Percentiles rank a stretch among this genome's conserved stretches.
These are phyloP conservation scores for Trichoderma atroviride DNA, from an alignment of 2,329 filamentous ascomycete genomes.

Conservation along the genomic window DNA sequence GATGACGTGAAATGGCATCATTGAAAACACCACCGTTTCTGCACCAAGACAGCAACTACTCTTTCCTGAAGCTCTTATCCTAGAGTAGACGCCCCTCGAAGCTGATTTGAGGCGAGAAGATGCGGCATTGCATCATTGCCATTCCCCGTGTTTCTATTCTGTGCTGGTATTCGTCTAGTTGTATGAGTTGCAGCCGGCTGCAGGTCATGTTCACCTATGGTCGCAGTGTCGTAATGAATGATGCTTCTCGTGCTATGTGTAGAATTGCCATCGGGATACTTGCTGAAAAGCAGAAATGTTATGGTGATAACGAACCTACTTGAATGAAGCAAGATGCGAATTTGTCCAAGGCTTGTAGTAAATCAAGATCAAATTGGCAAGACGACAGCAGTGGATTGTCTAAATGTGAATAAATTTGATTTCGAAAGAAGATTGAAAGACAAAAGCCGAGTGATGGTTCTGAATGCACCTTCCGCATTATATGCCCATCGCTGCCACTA, in stretches of 20 bases:
- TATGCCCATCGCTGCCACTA: background rate
- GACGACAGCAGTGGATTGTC: background rate
- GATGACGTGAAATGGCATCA: conserved; percentile 20
- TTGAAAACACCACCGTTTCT: background rate
- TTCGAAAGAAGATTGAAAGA: background rate
- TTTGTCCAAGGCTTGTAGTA: background rate
- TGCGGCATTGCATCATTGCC: conserved; percentile 7
- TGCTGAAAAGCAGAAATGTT: background rate
- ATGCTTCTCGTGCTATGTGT: background rate
- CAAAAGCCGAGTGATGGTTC: background rate
- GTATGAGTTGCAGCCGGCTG: background rate
- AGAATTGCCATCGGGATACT: background rate
- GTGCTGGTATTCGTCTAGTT: background rate
- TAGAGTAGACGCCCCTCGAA: background rate
- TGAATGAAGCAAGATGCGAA: background rate
- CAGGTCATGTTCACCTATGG: background rate
- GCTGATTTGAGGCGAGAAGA: background rate
- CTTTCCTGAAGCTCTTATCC: background rate
- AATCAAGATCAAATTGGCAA: background rate
- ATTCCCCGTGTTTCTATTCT: background rate
- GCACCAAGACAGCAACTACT: background rate
- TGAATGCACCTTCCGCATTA: background rate
- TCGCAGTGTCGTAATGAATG: background rate
- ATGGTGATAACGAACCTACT: background rate
- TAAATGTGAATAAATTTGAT: background rate